Evolutionary conservation across 352 stramenopile species (phyloP).

Genomic region (Phytopythium kandeliae): DNA sequence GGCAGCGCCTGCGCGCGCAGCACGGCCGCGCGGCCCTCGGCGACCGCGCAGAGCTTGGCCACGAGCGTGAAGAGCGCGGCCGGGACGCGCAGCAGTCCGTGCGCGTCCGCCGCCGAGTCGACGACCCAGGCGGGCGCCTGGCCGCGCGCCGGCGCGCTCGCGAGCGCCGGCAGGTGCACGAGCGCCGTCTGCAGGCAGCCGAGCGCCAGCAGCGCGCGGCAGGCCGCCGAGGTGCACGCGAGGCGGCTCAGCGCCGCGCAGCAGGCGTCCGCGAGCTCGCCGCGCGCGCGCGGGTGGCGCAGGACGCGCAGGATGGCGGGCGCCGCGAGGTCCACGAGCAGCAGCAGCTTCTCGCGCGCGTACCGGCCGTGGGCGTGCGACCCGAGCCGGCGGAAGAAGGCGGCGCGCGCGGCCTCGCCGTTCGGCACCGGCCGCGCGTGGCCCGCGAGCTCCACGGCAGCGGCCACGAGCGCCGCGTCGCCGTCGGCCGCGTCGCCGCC

Average conservation of each 20-base stretch:
- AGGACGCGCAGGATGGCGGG: slow-evolving; percentile 55
- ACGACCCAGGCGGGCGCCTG: slow-evolving; percentile 11
- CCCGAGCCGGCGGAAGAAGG: slow-evolving; percentile 27
- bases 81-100: slow-evolving; percentile 45
- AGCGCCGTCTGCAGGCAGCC: slow-evolving; percentile 51
- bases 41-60: slow-evolving; percentile 52
- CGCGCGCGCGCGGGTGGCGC: slow-evolving; percentile 30
- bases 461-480: slow-evolving; percentile 29
- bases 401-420: slow-evolving; percentile 29
- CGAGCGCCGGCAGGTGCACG: slow-evolving; percentile 48
- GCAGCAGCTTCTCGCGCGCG: slow-evolving; percentile 31
- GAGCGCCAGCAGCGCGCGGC: slow-evolving; percentile 37
- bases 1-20: slow-evolving; percentile 60
- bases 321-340: slow-evolving; percentile 41
- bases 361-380: slow-evolving; percentile 31
- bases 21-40: slow-evolving; percentile 45
- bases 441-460: slow-evolving; percentile 53
- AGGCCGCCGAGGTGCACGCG: slow-evolving; percentile 45
- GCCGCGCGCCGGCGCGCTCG: slow-evolving; percentile 15
- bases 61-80: slow-evolving; percentile 61
- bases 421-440: slow-evolving; percentile 62
- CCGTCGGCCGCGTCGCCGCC: slow-evolving; percentile 10
- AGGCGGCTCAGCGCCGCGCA: slow-evolving; percentile 58
- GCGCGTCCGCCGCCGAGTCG: slow-evolving; percentile 32
- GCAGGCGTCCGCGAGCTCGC: slow-evolving; percentile 37